phyloP scores from a whole-genome alignment of 2,329 filamentous ascomycete species.

The Phyllosticta ampelicida region DNA sequence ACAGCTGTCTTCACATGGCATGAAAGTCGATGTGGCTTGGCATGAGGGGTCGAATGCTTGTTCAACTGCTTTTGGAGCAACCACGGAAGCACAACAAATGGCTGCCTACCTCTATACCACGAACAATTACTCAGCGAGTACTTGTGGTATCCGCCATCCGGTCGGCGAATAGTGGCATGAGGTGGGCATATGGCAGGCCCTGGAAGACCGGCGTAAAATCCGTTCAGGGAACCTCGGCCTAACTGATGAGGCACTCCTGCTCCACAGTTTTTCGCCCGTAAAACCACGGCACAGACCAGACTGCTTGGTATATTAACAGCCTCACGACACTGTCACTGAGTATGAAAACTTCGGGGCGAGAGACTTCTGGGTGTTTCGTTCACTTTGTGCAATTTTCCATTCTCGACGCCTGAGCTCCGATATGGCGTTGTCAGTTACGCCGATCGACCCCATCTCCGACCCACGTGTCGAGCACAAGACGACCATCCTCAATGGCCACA shows the following conservation, averaged over 20 bases:
- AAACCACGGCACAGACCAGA: not conserved
- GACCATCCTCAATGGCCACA: slow-evolving; percentile 54
- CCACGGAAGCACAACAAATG: not conserved
- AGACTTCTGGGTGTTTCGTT: not conserved
- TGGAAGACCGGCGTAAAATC: not conserved
- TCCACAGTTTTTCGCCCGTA: not conserved
- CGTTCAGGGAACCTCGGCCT: not conserved
- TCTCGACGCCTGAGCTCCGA: slow-evolving; percentile 6
- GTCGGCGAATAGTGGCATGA: not conserved
- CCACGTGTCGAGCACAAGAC: slow-evolving; percentile 54
- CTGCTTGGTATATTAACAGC: not conserved
- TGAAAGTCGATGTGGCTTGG: not conserved
- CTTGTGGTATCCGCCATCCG: not conserved
- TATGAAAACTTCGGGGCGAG: not conserved
- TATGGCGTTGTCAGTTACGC: slow-evolving; percentile 47
- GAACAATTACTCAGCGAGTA: not conserved
- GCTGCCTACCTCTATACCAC: not conserved
- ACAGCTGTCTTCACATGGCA: not conserved
- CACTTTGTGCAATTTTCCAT: not conserved
- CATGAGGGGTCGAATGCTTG: not conserved
- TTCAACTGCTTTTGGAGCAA: not conserved
- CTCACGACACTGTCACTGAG: not conserved
- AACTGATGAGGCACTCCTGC: not conserved
- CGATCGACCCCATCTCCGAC: slow-evolving; percentile 53
- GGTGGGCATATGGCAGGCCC: not conserved